phyloP scores from a whole-genome alignment of 108 stramenopile species.

The Pseudonitzschia multistriata region DNA sequence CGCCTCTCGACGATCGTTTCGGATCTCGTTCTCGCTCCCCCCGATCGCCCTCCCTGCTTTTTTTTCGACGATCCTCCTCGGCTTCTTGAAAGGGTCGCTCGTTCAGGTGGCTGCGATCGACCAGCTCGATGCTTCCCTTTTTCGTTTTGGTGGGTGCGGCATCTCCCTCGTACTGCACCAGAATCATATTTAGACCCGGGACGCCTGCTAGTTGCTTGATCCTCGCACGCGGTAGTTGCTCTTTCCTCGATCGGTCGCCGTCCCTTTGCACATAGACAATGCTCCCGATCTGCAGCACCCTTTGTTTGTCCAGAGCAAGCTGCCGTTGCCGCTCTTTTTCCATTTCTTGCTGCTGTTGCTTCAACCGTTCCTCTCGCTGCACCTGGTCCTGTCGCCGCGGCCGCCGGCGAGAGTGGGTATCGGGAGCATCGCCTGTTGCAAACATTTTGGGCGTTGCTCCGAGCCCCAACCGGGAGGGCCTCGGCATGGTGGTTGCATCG shows the following conservation, averaged over 20 bases:
- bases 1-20: constrained; percentile 2
- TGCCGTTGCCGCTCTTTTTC: constrained; percentile 50
- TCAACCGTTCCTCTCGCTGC: constrained; percentile 51
- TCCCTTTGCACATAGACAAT: constrained; percentile 49
- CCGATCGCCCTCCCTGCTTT: constrained; percentile 8
- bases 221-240: constrained; percentile 40
- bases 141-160: constrained; percentile 48
- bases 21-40: constrained; percentile 20
- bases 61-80: constrained; percentile 12
- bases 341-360: constrained; percentile 48
- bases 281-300: constrained; percentile 73
- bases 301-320: constrained; percentile 60
- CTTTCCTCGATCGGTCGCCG: not conserved
- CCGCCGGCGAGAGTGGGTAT: constrained; percentile 14
- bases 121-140: constrained; percentile 52
- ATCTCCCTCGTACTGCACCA: constrained; percentile 65
- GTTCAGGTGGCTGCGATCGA: constrained; percentile 63
- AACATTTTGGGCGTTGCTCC: constrained; percentile 74
- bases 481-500: constrained; percentile 42
- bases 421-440: constrained; percentile 23
- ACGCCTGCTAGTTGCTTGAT: constrained; percentile 69
- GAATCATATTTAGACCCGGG: constrained; percentile 80
- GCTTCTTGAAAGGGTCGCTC: constrained; percentile 51
- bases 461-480: constrained; percentile 81
- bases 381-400: constrained; percentile 58